These are phyloP conservation scores for Cystobasidium sp. DNA, from an alignment of 1,284 basidiomycete genomes.

Conservation along the genomic window DNA sequence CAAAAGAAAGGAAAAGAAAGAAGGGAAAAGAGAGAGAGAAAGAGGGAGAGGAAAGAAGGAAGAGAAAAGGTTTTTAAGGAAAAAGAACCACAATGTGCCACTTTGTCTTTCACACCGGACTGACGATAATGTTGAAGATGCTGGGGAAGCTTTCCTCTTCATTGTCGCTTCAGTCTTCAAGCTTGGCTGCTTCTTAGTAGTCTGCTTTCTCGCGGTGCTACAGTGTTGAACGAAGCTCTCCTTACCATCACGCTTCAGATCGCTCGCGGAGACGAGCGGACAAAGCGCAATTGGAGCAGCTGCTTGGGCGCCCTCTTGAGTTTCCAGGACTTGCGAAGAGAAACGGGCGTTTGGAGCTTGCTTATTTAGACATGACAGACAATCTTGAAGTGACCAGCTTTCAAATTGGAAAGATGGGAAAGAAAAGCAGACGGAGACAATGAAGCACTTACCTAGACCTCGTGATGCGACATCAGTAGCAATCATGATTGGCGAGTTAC, in stretches of 20 bases:
- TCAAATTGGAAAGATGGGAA: background rate
- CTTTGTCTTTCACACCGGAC: conserved; percentile 9
- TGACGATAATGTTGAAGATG: conserved; percentile 18
- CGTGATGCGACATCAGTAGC: conserved; percentile 94
- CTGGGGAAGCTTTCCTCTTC: background rate
- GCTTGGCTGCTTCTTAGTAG: background rate
- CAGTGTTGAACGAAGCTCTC: background rate
- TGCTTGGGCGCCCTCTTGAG: background rate
- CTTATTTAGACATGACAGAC: background rate
- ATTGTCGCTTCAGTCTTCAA: no score
- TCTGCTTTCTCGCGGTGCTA: background rate
- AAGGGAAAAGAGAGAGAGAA: conserved; percentile 2
- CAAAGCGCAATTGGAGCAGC: background rate
- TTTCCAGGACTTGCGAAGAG: background rate
- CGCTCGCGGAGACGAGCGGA: background rate
- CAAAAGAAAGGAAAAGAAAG: conserved; percentile 13
- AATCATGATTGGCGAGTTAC: conserved; percentile 95
- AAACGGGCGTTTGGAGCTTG: background rate
- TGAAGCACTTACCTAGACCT: conserved; percentile 90
- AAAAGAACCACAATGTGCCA: background rate
- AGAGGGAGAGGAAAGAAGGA: conserved; percentile 18
- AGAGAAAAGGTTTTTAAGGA: conserved; percentile 9
- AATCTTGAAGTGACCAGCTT: conserved; percentile 15
- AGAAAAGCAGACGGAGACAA: conserved; percentile 54
- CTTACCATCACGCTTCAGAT: conserved; percentile 1